A percentile compares a stretch with the other conserved stretches of the same genome.
phyloP scores from a whole-genome alignment of 2,329 filamentous ascomycete species.

The Pezicula carpinea region DNA sequence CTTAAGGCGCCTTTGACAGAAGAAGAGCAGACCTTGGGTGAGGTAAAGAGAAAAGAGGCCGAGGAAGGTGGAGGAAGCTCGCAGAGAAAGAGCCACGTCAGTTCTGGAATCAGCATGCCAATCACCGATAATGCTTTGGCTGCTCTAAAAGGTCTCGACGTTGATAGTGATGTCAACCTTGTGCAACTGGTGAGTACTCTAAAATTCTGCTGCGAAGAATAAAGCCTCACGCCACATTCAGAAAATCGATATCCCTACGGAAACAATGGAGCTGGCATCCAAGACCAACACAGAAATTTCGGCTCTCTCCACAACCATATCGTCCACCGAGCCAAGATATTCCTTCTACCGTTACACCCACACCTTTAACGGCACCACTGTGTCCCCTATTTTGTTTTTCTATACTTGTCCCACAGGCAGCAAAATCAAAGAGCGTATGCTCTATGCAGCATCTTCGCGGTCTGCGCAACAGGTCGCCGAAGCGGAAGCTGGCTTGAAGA shows the following conservation, averaged over 20 bases:
- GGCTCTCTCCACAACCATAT: conserved; percentile 57
- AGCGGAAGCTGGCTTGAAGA: conserved; percentile 56
- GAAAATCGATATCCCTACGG: conserved; percentile 68
- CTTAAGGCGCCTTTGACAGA: conserved; percentile 70
- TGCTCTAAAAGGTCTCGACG: conserved; percentile 55
- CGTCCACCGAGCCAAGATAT: conserved; percentile 66
- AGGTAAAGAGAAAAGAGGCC: conserved; percentile 71
- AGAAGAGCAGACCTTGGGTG: conserved; percentile 67
- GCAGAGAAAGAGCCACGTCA: conserved; percentile 46
- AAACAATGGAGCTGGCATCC: conserved; percentile 62
- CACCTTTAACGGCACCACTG: conserved; percentile 46
- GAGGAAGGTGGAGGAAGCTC: conserved; percentile 66
- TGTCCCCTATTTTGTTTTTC: conserved; percentile 67
- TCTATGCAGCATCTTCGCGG: conserved; percentile 70
- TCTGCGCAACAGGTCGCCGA: conserved; percentile 64
- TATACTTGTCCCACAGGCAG: conserved; percentile 74
- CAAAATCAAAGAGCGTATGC: conserved; percentile 77
- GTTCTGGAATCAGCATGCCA: conserved; percentile 38
- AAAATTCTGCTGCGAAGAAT: background rate
- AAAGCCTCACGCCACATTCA: conserved; percentile 26
- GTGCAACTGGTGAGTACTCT: conserved; percentile 58
- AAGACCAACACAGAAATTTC: conserved; percentile 48
- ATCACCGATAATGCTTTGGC: conserved; percentile 58
- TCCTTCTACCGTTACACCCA: conserved; percentile 70
- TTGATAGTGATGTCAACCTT: conserved; percentile 42